Evolutionary conservation across 305 asterid genomes (phyloP).

Genomic region (Nicotiana rustica): DNA sequence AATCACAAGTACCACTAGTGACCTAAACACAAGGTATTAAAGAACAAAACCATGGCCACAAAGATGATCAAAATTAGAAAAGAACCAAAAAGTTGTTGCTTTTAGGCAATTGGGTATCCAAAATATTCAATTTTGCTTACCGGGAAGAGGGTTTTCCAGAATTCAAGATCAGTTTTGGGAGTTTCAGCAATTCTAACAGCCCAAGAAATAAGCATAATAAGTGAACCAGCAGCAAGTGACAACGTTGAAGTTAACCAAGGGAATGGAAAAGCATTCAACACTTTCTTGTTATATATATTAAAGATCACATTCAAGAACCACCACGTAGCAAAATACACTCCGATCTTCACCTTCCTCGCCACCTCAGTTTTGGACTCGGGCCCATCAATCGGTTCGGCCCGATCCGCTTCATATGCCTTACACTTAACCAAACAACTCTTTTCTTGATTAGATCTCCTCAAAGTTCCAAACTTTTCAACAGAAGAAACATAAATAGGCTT

Average conservation of each 20-base stretch:
- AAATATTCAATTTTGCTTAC: conserved; percentile 46
- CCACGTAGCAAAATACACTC: conserved; percentile 52
- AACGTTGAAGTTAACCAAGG: conserved; percentile 95
- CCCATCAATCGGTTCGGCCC: conserved; percentile 40
- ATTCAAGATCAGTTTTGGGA: conserved; percentile 88
- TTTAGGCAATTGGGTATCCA: neutral
- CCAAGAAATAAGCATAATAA: conserved; percentile 88
- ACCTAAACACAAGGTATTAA: neutral
- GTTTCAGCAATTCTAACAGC: conserved; percentile 72
- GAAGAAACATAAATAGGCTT: conserved; percentile 46
- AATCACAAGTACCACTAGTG: neutral
- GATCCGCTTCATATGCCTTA: conserved; percentile 53
- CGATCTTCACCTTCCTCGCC: conserved; percentile 50
- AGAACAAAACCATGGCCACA: neutral
- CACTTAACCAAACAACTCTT: conserved; percentile 40
- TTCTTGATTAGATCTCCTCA: conserved; percentile 27
- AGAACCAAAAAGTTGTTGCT: neutral
- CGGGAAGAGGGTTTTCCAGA: conserved; percentile 89
- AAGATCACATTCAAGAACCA: conserved; percentile 52
- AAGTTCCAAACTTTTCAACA: conserved; percentile 28
- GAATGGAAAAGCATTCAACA: conserved; percentile 63
- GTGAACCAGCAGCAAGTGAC: conserved; percentile 85
- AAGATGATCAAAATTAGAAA: neutral
- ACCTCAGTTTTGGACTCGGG: conserved; percentile 40
- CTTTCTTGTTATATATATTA: conserved; percentile 58